A percentile compares a stretch with the other conserved stretches of the same genome.
These are phyloP conservation scores for Fusarium succisae DNA, from an alignment of 2,329 filamentous ascomycete genomes.

Conservation along the genomic window DNA sequence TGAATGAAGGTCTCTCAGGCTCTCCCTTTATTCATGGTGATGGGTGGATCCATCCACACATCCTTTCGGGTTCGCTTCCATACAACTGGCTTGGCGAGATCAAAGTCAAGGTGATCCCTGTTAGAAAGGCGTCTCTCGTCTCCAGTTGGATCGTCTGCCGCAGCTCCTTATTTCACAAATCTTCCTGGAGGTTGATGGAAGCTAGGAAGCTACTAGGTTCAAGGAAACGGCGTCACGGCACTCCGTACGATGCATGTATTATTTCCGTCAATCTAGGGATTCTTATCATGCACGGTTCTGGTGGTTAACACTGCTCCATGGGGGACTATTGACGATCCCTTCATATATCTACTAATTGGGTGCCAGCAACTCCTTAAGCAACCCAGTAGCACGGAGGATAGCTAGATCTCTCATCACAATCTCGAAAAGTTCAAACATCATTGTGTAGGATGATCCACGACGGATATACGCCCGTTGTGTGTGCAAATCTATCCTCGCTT, in stretches of 20 bases:
- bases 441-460: conserved; percentile 9
- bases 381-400: not conserved
- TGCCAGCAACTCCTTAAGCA: not conserved
- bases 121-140: not conserved
- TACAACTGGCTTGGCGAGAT: not conserved
- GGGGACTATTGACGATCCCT: not conserved
- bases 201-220: not conserved
- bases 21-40: conserved; percentile 12
- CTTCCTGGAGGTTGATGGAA: conserved; percentile 3
- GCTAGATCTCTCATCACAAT: conserved; percentile 4
- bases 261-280: conserved; percentile 13
- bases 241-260: not conserved
- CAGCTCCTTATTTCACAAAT: conserved; percentile 15
- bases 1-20: not conserved
- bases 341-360: not conserved
- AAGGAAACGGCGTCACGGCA: not conserved
- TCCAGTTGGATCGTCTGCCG: not conserved
- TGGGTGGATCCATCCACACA: conserved; percentile 7
- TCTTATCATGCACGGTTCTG: not conserved
- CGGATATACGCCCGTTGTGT: not conserved
- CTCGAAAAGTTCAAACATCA: not conserved
- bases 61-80: conserved; percentile 15
- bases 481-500: not conserved
- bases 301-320: not conserved
- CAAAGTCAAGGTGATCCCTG: conserved; percentile 1